Conservation (phyloP, 352 stramenopile species). For the Pythium brassicae region DNA sequence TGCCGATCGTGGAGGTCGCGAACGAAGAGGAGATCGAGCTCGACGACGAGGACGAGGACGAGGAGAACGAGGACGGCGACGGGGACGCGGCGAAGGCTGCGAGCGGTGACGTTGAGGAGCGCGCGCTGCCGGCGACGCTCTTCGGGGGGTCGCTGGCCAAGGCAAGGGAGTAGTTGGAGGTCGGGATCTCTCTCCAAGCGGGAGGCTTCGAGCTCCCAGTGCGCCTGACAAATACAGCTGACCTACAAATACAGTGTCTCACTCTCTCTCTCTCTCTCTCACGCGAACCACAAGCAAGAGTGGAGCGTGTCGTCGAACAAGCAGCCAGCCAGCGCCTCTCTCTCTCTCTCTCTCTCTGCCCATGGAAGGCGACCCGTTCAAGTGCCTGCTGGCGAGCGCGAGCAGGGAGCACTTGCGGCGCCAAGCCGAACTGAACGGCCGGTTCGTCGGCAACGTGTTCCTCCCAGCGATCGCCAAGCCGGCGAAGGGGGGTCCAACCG, state of each 20-base stretch:
- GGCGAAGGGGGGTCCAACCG: conserved; percentile 8
- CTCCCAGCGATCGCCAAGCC: conserved; percentile 42
- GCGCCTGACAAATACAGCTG: no score
- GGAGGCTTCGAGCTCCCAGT: no score
- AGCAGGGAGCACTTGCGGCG: conserved; percentile 40
- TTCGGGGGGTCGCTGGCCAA: conserved; percentile 18
- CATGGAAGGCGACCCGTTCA: conserved; percentile 39
- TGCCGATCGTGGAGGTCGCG: conserved; percentile 57
- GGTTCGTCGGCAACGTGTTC: conserved; percentile 60
- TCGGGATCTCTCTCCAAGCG: no score
- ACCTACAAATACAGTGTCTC: no score
- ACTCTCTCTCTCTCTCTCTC: no score
- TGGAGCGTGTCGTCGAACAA: no score
- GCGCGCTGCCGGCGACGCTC: conserved; percentile 46
- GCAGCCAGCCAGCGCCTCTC: no score
- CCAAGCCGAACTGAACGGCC: conserved; percentile 33
- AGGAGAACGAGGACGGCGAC: conserved; percentile 8
- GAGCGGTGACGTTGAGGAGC: conserved; percentile 43
- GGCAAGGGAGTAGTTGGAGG: conserved; percentile 4
- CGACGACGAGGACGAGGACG: conserved; percentile 78
- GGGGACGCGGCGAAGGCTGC: background rate
- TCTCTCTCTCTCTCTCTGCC: background rate
- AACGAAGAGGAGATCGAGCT: conserved; percentile 94
- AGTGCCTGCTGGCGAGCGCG: conserved; percentile 37
- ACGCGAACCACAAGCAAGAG: background rate